Base-by-base conservation (phyloP, 352 stramenopile genomes). In the Globisporangium perplexum region DNA sequence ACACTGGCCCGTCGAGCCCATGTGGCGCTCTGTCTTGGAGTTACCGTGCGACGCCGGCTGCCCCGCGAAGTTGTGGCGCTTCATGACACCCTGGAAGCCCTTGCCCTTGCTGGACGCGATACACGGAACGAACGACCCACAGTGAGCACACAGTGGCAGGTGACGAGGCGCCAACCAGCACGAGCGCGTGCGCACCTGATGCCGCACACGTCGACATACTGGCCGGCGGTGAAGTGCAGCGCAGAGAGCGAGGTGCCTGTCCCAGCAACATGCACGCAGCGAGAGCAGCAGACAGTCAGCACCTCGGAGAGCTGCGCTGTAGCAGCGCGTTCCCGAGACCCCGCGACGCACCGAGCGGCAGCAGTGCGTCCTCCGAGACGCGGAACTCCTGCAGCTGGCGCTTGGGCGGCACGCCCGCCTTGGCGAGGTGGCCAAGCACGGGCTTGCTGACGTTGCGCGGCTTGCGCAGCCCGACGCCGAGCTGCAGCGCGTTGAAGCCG, bases 21-120 rank as follows among this genome's bases (percentile, higher is more conserved):
- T 89, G 63, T 94, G 76, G 51, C 97, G 93, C 69, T 99, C 91
- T 54, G 95, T 96, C 72, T 98, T 96, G 53, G 93, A 98, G 53
- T 97, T 98, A 87, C 98, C 98, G 81, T 99, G 98, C 56, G 91
- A 97, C 11, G 97, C 97, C 12, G 86, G 86, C 72, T 98, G 94
- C 53, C 98, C 98, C 42, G 72, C 75, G 68, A 99, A 99, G 53
- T 95, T 95, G 77, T 98, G 96, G 50, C 92, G 84, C 77, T 99
- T 99, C 96, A 99, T 99, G 47, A 96, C 96, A 47, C 98, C 97
- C 68, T 91, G 83, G 66, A 95, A 95, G 46, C 83, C 85, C 57
- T 95, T 95, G 55, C 83, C 85, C 66, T 93, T 95, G 73, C 78
- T 72, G 39, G 10, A 47, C 26, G 17, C 4, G n/a, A 44, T 5